Evolutionary conservation across 192 early-diverging fungal species (phyloP), one percentile per base, ranked within the genome.

Genomic region (Backusella westeae): DNA sequence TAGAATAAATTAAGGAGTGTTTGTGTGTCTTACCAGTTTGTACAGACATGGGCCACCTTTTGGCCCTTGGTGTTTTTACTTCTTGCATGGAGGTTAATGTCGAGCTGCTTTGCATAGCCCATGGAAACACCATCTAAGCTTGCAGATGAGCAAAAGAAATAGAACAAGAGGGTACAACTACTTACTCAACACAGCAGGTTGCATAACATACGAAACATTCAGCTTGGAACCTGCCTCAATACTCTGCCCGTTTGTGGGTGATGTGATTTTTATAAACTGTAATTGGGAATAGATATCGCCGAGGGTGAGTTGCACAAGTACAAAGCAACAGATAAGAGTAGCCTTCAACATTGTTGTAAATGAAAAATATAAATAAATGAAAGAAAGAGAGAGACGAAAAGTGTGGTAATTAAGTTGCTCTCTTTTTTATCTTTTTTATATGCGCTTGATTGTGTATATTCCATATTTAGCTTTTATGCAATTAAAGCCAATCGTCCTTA

Each of bases 181-280:
- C 67, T 69, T 69, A 69, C 68, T 69, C 26, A 69, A 41, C 14
- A 69, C 35, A 1, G 42, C 15, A 34, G 77, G 72, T 19, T 78
- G 77, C 52, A 78, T 70, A 7, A 73, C 52, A 63, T 78, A 78
- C 53, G 73, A 74, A 34, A 78, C 19, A 4, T n/a, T 59, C 4
- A 78, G 4, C 21, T 52, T 41, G 12, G 73, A 49, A 5, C 77
- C 77, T 35, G 77, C 72, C 14, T 59, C 23, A 1, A 78, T 4
- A 8, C 46, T 73, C 7, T 73, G 66, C n/a, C 77, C 77, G 34
- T 21, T 44, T 34, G 65, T 56, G 34, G 77, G 77, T 9, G 72
- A 74, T 6, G 34, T 10, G 15, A 78, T 78, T 6, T 78, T 78
- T n/a, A 78, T 78, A 66, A 74, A 78, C 39, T 78, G 77, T n/a